Base-by-base conservation (phyloP, 2,329 filamentous ascomycete species). In the Teratosphaeria pseudoeucalypti region DNA sequence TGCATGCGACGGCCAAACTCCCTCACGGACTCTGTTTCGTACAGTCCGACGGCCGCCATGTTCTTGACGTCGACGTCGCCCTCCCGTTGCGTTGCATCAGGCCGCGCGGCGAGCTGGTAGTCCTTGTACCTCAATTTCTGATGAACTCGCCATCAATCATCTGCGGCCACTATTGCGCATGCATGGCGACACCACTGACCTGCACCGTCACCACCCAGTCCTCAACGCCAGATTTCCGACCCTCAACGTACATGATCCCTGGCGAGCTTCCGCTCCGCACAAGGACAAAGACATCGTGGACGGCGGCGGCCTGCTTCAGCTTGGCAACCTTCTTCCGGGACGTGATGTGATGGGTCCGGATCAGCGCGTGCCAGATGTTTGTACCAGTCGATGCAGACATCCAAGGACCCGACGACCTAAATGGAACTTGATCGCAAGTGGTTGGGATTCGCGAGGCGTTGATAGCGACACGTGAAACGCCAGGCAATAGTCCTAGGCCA, bases 321-420 rank as follows among this genome's bases (percentile, higher is more conserved):
- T 78, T 78, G 29, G 78, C 75, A 53, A 86, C 79, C 69, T 92
- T 92, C 70, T 90, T 90, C 64, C 87, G 85, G 0, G 86, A 90
- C 3, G 87, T 91, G 68, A 92, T 90, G 72, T 92, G 88, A 66
- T 92, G 88, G 0, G 88, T 92, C 57, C 87, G 82, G 61, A 92
- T 89, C 54, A 92, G 76, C 34, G 86, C 82, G 69, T 83, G 81
- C 63, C 63, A 64, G n/a, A 23, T 39, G 12, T 5, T 34, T 26
- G 14, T 49, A 57, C 32, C 12, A 34, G 54, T 14, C n/a, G 34
- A 23, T 27, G 52, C 32, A n/a, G 23, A 54, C 52, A 54, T 49
- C 5, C 43, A 26, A 16, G 10, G 7, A 6, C n/a, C n/a, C 43
- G 43, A 7, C 10, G 43, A 49, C 9, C 9, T 6, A 16, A n/a